Evolutionary conservation across 139 green algal genomes (phyloP).

Genomic region (Astrephomene gubernaculifera): DNA sequence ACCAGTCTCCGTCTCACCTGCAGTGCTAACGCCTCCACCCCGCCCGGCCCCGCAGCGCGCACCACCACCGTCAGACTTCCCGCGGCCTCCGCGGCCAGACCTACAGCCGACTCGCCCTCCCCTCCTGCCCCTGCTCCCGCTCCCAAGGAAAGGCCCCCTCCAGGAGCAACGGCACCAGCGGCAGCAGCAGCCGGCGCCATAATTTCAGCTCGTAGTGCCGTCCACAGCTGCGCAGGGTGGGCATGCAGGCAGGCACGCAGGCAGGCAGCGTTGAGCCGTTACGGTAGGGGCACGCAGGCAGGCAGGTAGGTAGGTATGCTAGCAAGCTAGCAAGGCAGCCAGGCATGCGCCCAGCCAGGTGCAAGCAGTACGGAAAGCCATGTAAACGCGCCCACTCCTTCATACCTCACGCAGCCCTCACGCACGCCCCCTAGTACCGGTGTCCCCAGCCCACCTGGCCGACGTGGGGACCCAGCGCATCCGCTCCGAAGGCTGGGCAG

Average conservation of each 20-base stretch:
- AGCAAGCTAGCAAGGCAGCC: too few species aligned
- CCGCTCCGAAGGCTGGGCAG: slow-evolving; percentile 40
- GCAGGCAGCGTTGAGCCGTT: too few species aligned
- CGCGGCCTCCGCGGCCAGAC: slow-evolving; percentile 2
- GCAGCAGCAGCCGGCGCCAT: neutral
- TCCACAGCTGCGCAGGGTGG: slow-evolving; percentile 33
- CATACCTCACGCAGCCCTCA: too few species aligned
- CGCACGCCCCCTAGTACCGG: too few species aligned
- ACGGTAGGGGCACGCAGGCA: too few species aligned
- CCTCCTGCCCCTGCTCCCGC: neutral
- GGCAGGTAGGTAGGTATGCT: too few species aligned
- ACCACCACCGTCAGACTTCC: neutral
- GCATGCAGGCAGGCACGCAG: too few species aligned
- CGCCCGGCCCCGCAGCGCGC: slow-evolving; percentile 4
- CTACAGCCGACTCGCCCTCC: neutral
- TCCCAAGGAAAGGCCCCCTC: neutral
- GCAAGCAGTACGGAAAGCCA: too few species aligned
- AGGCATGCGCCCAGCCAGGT: too few species aligned
- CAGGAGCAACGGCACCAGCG: too few species aligned
- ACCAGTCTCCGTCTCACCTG: too few species aligned
- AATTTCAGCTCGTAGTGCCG: slow-evolving; percentile 5
- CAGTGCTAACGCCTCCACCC: neutral
- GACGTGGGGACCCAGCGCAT: slow-evolving; percentile 42
- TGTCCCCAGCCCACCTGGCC: slow-evolving; percentile 10
- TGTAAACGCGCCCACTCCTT: too few species aligned